Conservation (phyloP, 2,329 filamentous ascomycete genomes). For the Phyllosticta citrichinensis region DNA sequence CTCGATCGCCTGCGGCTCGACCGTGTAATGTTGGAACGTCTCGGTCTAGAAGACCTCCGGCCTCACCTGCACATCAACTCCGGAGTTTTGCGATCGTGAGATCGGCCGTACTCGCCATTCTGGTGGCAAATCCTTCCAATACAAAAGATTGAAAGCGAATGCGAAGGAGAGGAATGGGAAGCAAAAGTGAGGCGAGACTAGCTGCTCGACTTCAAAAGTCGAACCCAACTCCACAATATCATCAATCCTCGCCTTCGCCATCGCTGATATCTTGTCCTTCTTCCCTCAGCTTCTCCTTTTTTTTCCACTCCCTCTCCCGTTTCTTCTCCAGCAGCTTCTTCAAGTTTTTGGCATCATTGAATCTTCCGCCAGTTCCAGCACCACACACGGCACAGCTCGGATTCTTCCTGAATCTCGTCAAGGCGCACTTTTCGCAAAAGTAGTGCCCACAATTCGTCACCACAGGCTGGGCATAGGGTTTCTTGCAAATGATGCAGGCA, state of each 20-base stretch:
- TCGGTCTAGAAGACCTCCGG: neutral
- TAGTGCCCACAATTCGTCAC: conserved; percentile 91
- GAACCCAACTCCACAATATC: neutral
- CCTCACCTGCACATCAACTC: neutral
- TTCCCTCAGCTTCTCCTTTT: conserved; percentile 45
- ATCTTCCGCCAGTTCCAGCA: conserved; percentile 75
- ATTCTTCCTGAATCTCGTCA: conserved; percentile 77
- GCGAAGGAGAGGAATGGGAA: neutral
- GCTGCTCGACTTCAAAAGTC: neutral
- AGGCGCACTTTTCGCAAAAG: conserved; percentile 84
- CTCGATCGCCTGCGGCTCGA: neutral
- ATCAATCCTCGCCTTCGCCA: conserved; percentile 28
- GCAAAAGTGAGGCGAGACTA: neutral
- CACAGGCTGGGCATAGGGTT: conserved; percentile 67
- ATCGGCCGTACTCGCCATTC: neutral
- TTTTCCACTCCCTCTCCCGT: conserved; percentile 49
- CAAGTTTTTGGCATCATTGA: conserved; percentile 76
- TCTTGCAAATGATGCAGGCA: conserved; percentile 76
- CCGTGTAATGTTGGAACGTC: neutral
- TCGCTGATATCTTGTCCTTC: conserved; percentile 42
- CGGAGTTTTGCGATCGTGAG: neutral
- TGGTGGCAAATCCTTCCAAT: neutral
- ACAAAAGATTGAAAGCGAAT: neutral
- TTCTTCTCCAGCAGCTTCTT: conserved; percentile 72
- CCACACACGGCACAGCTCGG: conserved; percentile 81